Conservation (phyloP, 2,329 filamentous ascomycete species). For the Kalaharituber pfeilii region DNA sequence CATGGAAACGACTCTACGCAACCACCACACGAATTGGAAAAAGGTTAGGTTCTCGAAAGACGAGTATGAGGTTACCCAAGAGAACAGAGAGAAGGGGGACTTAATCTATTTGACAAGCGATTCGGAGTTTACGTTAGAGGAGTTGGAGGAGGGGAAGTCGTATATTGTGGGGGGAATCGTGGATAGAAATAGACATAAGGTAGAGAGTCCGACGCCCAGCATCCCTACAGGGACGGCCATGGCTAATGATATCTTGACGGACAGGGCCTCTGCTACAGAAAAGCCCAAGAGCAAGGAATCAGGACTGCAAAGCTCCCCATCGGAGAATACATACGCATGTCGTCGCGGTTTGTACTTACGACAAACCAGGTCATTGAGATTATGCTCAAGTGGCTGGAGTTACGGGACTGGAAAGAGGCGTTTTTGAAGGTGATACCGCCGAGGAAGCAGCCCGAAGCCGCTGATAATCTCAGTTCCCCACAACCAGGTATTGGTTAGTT, state of each 20-base stretch:
- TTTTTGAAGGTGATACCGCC: constrained; percentile 81
- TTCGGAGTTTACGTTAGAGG: constrained; percentile 65
- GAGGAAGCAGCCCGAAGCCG: constrained; percentile 41
- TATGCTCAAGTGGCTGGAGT: constrained; percentile 83
- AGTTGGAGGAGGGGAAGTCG: constrained; percentile 69
- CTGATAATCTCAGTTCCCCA: too few relatives aligned
- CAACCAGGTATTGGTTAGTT: too few relatives aligned
- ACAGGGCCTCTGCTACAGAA: constrained; percentile 63
- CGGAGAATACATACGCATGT: constrained; percentile 86
- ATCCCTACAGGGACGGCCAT: background rate
- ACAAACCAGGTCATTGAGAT: constrained; percentile 97
- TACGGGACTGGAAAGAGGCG: constrained; percentile 76
- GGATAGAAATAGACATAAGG: constrained; percentile 87
- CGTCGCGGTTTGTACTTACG: constrained; percentile 65
- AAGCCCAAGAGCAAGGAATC: constrained; percentile 56
- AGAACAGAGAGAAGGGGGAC: constrained; percentile 52
- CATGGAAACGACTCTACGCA: constrained; percentile 57
- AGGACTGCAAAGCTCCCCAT: constrained; percentile 85
- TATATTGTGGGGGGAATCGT: constrained; percentile 92
- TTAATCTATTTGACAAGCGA: constrained; percentile 85
- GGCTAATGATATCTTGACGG: too few relatives aligned
- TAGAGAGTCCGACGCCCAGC: background rate
- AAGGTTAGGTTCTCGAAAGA: constrained; percentile 54
- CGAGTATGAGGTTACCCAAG: constrained; percentile 51
- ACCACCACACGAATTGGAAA: constrained; percentile 63